Conservation (phyloP, 2,329 filamentous ascomycete genomes). For the Drechslera avenae region DNA sequence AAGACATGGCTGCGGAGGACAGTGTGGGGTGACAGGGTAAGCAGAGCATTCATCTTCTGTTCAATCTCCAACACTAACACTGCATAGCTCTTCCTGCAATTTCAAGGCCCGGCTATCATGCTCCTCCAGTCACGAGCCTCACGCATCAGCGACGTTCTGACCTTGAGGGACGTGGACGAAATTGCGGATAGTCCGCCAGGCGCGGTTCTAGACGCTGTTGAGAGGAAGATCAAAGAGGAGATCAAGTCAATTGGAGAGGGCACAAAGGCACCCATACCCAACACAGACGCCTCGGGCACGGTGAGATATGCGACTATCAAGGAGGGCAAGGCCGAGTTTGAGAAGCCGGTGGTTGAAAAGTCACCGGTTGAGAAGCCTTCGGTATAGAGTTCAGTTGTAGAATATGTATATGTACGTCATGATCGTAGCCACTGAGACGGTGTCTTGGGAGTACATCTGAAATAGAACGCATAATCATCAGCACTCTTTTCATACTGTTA, state of each 20-base stretch:
- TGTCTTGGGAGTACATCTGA: conserved; percentile 1
- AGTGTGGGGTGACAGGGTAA: conserved; percentile 86
- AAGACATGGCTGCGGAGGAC: conserved; percentile 79
- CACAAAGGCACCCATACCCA: conserved; percentile 23
- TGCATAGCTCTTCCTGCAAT: conserved; percentile 77
- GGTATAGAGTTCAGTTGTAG: conserved; percentile 12
- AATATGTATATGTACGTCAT: too few relatives aligned
- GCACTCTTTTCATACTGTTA: too few relatives aligned
- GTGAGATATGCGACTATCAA: conserved; percentile 35
- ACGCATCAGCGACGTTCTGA: conserved; percentile 77
- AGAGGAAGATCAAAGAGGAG: conserved; percentile 44
- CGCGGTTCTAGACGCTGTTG: conserved; percentile 61
- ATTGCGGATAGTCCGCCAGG: conserved; percentile 83
- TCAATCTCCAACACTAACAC: conserved; percentile 16
- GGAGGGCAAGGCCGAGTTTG: conserved; percentile 37
- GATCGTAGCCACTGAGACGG: too few relatives aligned
- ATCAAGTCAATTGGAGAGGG: conserved; percentile 40
- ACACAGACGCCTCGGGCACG: conserved; percentile 21
- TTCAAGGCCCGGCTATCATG: conserved; percentile 83
- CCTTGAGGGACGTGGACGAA: conserved; percentile 81
- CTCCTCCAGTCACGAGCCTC: conserved; percentile 87
- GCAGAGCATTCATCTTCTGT: conserved; percentile 19
- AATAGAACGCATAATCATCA: too few relatives aligned
- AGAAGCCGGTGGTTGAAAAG: conserved; percentile 16
- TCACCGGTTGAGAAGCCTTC: not conserved